Conservation (phyloP, 2,329 filamentous ascomycete genomes). For the Aspergillus sp. region DNA sequence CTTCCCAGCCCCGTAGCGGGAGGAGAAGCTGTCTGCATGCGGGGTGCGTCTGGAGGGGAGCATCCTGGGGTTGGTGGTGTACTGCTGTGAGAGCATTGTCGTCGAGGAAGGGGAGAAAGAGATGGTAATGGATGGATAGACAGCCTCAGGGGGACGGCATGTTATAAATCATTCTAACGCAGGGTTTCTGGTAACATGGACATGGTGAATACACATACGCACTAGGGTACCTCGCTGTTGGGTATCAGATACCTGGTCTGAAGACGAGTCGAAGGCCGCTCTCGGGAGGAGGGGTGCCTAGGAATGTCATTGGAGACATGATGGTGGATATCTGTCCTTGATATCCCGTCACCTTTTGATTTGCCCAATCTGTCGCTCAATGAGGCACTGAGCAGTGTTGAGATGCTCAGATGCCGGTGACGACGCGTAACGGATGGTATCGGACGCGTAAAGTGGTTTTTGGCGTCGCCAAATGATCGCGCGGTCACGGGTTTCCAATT, state of each 20-base stretch:
- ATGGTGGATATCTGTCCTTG: background rate
- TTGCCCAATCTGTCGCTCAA: background rate
- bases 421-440: slow-evolving; percentile 26
- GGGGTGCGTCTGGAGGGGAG: slow-evolving; percentile 24
- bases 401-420: slow-evolving; percentile 15
- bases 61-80: slow-evolving; percentile 11
- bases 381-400: slow-evolving; percentile 4
- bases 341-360: background rate
- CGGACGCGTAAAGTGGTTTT: slow-evolving; percentile 33
- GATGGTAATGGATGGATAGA: background rate
- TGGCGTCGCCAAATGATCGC: slow-evolving; percentile 37
- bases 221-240: background rate
- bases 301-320: background rate
- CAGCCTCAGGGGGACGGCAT: background rate
- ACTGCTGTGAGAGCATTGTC: slow-evolving; percentile 3
- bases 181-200: background rate
- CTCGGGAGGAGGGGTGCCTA: background rate
- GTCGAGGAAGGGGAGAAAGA: background rate
- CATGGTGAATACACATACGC: slow-evolving; percentile 2
- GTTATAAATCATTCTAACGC: background rate
- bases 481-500: slow-evolving; percentile 31
- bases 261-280: background rate
- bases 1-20: slow-evolving; percentile 44
- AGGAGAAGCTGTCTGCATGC: slow-evolving; percentile 36
- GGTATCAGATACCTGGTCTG: too few species aligned